Evolutionary conservation across 176 grass and related monocot species (phyloP).

Genomic region (Carex pumila): DNA sequence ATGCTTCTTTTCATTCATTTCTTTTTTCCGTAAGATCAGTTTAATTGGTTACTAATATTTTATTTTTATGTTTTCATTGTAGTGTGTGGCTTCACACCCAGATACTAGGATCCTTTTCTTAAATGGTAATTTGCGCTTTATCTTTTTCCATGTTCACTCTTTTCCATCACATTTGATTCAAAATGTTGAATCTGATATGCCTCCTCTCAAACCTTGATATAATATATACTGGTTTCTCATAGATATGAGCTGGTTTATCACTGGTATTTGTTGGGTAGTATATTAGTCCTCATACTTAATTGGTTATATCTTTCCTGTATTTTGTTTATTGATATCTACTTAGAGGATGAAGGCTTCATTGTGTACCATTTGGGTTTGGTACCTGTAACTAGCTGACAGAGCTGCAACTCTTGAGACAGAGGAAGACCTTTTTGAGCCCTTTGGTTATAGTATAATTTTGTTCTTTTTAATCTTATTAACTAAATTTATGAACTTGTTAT

Average conservation of each 20-base stretch:
- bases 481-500: background rate
- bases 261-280: background rate
- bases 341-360: background rate
- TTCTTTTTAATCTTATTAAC: background rate
- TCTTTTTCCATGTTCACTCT: background rate
- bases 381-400: background rate
- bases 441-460: background rate
- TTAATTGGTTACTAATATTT: conserved; percentile 4
- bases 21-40: background rate
- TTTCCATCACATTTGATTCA: background rate
- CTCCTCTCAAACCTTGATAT: background rate
- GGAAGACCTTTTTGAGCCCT: background rate
- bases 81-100: conserved; percentile 71
- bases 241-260: background rate
- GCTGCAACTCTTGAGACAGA: background rate
- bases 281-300: background rate
- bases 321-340: background rate
- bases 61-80: conserved; percentile 18
- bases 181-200: background rate
- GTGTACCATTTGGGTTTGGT: background rate
- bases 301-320: background rate
- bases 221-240: background rate
- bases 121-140: conserved; percentile 43
- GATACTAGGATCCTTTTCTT: conserved; percentile 62
- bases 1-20: background rate